phyloP scores from a whole-genome alignment of 2,329 filamentous ascomycete species.

The Calonectria henricotiae region DNA sequence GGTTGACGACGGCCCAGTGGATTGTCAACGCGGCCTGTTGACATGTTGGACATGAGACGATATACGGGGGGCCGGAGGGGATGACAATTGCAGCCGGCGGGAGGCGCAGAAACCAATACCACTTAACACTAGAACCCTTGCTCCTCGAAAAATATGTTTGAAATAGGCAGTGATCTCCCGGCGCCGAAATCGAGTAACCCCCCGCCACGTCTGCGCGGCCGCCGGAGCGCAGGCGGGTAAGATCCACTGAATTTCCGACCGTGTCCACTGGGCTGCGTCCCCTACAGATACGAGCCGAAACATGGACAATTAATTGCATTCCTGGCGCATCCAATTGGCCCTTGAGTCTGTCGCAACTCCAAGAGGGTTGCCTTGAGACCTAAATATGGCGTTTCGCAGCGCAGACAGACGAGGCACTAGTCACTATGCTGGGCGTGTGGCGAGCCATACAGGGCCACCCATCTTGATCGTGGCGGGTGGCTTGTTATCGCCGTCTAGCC shows the following conservation, averaged over 20 bases:
- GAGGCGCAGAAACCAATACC: constrained; percentile 33
- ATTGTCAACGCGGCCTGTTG: neutral
- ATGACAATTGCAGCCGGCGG: constrained; percentile 12
- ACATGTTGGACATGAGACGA: constrained; percentile 17
- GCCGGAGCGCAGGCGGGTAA: constrained; percentile 6
- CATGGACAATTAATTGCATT: neutral
- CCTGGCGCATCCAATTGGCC: constrained; percentile 9
- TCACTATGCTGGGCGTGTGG: neutral
- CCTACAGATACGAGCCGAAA: constrained; percentile 1
- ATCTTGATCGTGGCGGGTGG: constrained; percentile 16
- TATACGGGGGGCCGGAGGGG: constrained; percentile 25
- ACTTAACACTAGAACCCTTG: constrained; percentile 23
- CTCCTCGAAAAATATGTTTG: constrained; percentile 31
- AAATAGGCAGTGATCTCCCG: constrained; percentile 33
- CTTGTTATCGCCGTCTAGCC: neutral
- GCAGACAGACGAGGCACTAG: constrained; percentile 18
- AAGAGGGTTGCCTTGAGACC: constrained; percentile 16
- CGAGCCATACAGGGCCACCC: constrained; percentile 11
- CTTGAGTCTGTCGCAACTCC: constrained; percentile 19
- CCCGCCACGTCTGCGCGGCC: constrained; percentile 27
- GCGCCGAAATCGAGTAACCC: constrained; percentile 4
- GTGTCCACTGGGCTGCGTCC: constrained; percentile 10
- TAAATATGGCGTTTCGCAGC: constrained; percentile 14
- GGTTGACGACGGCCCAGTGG: constrained; percentile 9
- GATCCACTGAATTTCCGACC: constrained; percentile 17